These are phyloP conservation scores for Penicillium capsulatum DNA, from an alignment of 2,329 filamentous ascomycete species.

Conservation along the genomic window DNA sequence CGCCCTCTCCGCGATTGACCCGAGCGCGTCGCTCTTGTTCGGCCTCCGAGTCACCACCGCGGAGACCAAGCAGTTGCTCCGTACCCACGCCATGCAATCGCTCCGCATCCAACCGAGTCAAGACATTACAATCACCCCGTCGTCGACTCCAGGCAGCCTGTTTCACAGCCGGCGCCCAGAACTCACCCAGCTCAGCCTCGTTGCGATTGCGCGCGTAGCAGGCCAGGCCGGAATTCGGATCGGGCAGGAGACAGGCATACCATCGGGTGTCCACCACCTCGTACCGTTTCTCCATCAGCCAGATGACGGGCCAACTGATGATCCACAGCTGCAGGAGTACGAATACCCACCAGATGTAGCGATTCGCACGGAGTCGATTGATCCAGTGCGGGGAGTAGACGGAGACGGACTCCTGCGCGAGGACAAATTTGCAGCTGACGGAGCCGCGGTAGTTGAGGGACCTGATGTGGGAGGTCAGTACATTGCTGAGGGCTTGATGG, in stretches of 20 bases:
- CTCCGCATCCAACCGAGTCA: conserved; percentile 21
- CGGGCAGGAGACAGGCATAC: conserved; percentile 23
- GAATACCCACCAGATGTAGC: conserved; percentile 32
- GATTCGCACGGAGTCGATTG: conserved; percentile 34
- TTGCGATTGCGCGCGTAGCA: conserved; percentile 25
- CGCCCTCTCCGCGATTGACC: conserved; percentile 22
- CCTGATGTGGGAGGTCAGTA: conserved; percentile 36
- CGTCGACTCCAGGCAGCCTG: conserved; percentile 34
- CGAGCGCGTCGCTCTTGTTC: conserved; percentile 22
- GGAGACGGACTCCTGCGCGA: conserved; percentile 30
- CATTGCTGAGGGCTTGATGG: conserved; percentile 21
- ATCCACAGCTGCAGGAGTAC: conserved; percentile 41
- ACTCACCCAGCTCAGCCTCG: conserved; percentile 28
- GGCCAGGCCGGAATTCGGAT: conserved; percentile 5
- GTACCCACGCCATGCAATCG: conserved; percentile 17
- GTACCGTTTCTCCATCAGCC: conserved; percentile 36
- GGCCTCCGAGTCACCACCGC: conserved; percentile 10
- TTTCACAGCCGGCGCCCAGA: conserved; percentile 34
- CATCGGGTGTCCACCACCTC: conserved; percentile 31
- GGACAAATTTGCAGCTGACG: conserved; percentile 21
- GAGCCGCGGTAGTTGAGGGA: conserved; percentile 36
- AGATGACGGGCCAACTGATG: conserved; percentile 38
- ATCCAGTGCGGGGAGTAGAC: conserved; percentile 40
- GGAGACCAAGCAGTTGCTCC: conserved; percentile 14
- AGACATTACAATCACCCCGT: conserved; percentile 10